Evolutionary conservation across 192 early-diverging fungal species (phyloP), one percentile per base, ranked within the genome.

Genomic region (Paraglomus occultum): DNA sequence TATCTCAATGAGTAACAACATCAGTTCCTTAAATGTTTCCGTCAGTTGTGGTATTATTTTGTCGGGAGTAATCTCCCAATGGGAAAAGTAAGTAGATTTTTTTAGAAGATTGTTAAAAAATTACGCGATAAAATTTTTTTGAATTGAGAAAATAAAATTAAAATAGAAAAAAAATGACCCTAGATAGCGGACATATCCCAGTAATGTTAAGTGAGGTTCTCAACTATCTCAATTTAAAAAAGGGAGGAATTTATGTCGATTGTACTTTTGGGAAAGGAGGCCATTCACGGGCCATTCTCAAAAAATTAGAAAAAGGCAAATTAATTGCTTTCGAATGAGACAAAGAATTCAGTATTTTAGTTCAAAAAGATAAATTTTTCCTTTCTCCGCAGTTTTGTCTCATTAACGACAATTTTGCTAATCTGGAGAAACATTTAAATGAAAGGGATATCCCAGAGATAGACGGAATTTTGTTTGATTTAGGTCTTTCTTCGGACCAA

Each of bases 11-110:
- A 51, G 23, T 7, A 74, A 73, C 3, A 75, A 66, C 2, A 73
- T 80, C 8, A 79, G 76, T 50, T 80, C 79, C 0, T 67, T 83
- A 58, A 83, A 83, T 45, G 81, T 83, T 43, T 77, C 79, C 49
- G 75, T 79, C 9, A 77, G 77, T 46, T 62, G 70, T 9, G 76
- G 82, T 42, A 70, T 79, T 40, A 75, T 79, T 31, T 23, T 79
- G 31, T 31, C 31, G 3, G 31, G 31, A 31, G 31, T 31, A 3
- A 3, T 31, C 31, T 31, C 31, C 31, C 31, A 31, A 31, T 31
- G 31, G 31, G 31, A 3, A 3, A 31, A 31, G 31, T 31, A 31
- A 31, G 31, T 31, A 3, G 31, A 31, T n/a, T n/a, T n/a, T n/a
- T n/a, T n/a, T n/a, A n/a, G 31, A 2, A 3, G 3, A 31, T 31